These are phyloP conservation scores for Triglochin maritima DNA, from an alignment of 106 monocot genomes.

Conservation along the genomic window DNA sequence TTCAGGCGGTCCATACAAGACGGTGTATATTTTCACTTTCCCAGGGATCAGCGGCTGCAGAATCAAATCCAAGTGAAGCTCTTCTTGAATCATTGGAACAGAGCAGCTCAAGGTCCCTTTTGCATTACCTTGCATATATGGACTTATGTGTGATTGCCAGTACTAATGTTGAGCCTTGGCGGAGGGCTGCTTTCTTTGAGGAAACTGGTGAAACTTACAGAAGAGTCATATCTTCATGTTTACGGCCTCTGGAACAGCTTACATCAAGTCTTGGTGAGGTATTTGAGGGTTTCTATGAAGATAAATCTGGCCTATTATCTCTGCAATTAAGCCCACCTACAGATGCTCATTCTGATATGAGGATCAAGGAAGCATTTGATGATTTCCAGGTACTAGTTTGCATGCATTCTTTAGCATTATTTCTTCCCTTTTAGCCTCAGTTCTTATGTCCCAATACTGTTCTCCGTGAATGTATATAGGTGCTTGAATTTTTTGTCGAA, in stretches of 20 bases:
- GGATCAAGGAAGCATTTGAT: conserved; percentile 52
- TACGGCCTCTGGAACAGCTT: conserved; percentile 77
- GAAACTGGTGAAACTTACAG: conserved; percentile 88
- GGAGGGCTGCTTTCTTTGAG: conserved; percentile 90
- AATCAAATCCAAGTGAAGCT: conserved; percentile 84
- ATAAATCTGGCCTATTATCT: conserved; percentile 50
- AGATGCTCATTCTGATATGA: conserved; percentile 24
- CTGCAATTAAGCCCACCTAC: conserved; percentile 37
- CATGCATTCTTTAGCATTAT: neutral
- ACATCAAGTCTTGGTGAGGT: conserved; percentile 46
- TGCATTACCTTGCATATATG: conserved; percentile 85
- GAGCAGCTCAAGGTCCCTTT: conserved; percentile 60
- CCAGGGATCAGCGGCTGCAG: conserved; percentile 89
- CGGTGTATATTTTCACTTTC: conserved; percentile 71
- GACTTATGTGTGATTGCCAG: conserved; percentile 73
- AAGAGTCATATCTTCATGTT: conserved; percentile 52
- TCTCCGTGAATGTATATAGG: neutral
- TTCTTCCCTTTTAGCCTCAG: neutral
- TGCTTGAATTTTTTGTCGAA: too few species aligned
- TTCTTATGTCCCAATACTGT: neutral
- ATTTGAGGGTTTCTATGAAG: conserved; percentile 42
- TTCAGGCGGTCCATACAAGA: conserved; percentile 74
- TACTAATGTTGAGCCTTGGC: conserved; percentile 83
- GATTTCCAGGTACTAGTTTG: conserved; percentile 59
- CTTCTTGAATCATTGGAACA: conserved; percentile 80